Percentiles rank a stretch among this genome's conserved stretches.
Evolutionary conservation across 2,329 filamentous ascomycete genomes (phyloP).

Genomic region (Camptophora hylomeconis): DNA sequence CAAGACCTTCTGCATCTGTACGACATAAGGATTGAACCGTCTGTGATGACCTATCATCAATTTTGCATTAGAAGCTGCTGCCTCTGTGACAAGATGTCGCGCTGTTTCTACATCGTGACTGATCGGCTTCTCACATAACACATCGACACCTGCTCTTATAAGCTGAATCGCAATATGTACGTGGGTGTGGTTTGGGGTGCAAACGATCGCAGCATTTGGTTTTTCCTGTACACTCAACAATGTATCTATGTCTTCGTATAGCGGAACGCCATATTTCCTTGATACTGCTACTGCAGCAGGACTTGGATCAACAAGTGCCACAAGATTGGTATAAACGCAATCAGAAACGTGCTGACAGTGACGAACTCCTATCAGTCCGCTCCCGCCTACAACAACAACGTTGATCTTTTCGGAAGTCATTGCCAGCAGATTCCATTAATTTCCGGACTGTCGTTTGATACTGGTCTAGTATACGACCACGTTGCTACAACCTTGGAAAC

Average conservation of each 20-base stretch:
- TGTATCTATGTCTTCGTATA: not conserved
- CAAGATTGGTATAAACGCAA: not conserved
- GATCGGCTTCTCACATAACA: slow-evolving; percentile 13
- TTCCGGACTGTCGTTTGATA: too few relatives aligned
- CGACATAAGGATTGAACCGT: slow-evolving; percentile 9
- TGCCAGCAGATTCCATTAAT: too few relatives aligned
- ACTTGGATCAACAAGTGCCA: slow-evolving; percentile 5
- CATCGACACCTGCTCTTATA: slow-evolving; percentile 5
- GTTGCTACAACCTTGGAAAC: too few relatives aligned
- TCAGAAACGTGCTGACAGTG: slow-evolving; percentile 6
- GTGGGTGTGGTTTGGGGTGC: slow-evolving; percentile 10
- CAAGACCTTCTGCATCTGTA: slow-evolving; percentile 7
- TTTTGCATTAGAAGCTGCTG: slow-evolving; percentile 2
- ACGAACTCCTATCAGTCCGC: slow-evolving; percentile 4
- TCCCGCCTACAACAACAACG: slow-evolving; percentile 5
- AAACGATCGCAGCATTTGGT: slow-evolving; percentile 8
- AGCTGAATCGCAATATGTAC: slow-evolving; percentile 6
- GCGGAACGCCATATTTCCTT: not conserved
- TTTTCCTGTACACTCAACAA: not conserved
- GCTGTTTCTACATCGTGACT: slow-evolving; percentile 3
- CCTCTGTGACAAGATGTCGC: slow-evolving; percentile 1
- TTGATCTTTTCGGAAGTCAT: too few relatives aligned
- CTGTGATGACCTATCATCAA: slow-evolving; percentile 12
- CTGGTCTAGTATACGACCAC: too few relatives aligned
- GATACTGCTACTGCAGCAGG: not conserved